Conservation (phyloP, 2,329 filamentous ascomycete genomes). For the Metarhizium sp. region DNA sequence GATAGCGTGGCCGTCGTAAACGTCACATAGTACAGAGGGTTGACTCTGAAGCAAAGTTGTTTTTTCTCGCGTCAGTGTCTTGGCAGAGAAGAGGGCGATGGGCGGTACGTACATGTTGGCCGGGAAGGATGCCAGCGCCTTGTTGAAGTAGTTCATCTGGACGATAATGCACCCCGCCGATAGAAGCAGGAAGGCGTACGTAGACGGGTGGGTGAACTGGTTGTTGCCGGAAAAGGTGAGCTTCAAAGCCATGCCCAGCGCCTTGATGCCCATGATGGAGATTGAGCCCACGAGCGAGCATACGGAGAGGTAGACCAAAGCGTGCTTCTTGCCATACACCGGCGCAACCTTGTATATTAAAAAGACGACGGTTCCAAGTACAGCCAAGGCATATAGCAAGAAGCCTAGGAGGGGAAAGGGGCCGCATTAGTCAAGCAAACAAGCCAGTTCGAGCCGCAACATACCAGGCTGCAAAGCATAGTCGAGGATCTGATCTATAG, state of each 20-base stretch:
- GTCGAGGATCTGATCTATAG: constrained; percentile 81
- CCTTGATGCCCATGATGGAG: constrained; percentile 98
- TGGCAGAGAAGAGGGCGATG: background rate
- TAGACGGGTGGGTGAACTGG: constrained; percentile 88
- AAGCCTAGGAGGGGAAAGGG: constrained; percentile 52
- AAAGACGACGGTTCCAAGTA: constrained; percentile 73
- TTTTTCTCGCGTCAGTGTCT: constrained; percentile 4
- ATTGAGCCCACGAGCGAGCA: constrained; percentile 95
- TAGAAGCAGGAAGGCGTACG: constrained; percentile 94
- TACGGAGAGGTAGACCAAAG: constrained; percentile 91
- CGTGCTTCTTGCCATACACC: constrained; percentile 84
- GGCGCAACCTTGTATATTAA: constrained; percentile 97
- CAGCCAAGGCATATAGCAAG: constrained; percentile 71
- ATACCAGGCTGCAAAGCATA: constrained; percentile 86
- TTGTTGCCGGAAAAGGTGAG: constrained; percentile 88
- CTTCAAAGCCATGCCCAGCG: constrained; percentile 94
- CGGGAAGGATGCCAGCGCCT: constrained; percentile 90
- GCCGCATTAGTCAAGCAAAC: no score
- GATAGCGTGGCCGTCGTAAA: constrained; percentile 91
- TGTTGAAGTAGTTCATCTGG: constrained; percentile 99
- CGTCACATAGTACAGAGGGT: constrained; percentile 93
- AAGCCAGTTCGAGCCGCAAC: background rate
- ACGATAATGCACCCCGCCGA: constrained; percentile 89
- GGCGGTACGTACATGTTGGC: constrained; percentile 72
- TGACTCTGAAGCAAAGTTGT: constrained; percentile 54